A percentile compares a stretch with the other conserved stretches of the same genome.
phyloP scores from a whole-genome alignment of 2,329 filamentous ascomycete species.

The Colletotrichum cordylinicola region DNA sequence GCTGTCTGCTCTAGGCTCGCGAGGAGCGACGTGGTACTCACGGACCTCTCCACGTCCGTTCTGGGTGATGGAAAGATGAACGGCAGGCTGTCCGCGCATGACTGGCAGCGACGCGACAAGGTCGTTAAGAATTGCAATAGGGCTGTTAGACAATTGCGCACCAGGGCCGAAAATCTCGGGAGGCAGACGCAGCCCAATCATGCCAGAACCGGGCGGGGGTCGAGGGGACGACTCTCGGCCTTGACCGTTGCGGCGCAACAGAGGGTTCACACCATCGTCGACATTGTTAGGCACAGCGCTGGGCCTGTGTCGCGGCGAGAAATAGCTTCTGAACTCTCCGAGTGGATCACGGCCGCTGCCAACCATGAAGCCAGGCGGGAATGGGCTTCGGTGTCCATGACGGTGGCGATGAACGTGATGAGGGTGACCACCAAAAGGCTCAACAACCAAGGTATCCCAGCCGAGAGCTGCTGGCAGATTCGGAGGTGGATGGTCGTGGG shows the following conservation, averaged over 20 bases:
- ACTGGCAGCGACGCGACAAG: slow-evolving; percentile 60
- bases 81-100: slow-evolving; percentile 53
- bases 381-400: slow-evolving; percentile 61
- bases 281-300: slow-evolving; percentile 59
- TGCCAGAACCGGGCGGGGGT: slow-evolving; percentile 51
- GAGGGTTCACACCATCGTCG: slow-evolving; percentile 86
- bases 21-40: slow-evolving; percentile 53
- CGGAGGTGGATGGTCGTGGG: slow-evolving; percentile 51
- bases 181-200: slow-evolving; percentile 59
- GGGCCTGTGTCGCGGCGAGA: slow-evolving; percentile 58
- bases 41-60: slow-evolving; percentile 55
- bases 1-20: slow-evolving; percentile 51
- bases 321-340: slow-evolving; percentile 54
- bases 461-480: slow-evolving; percentile 54
- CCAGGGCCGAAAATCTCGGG: slow-evolving; percentile 47
- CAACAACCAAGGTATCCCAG: slow-evolving; percentile 62
- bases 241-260: slow-evolving; percentile 70
- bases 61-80: slow-evolving; percentile 66
- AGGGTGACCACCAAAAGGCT: slow-evolving; percentile 53
- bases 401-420: slow-evolving; percentile 58
- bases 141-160: slow-evolving; percentile 48
- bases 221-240: slow-evolving; percentile 54
- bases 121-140: slow-evolving; percentile 61
- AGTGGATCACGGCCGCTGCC: slow-evolving; percentile 58
- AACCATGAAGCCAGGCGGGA: slow-evolving; percentile 63